phyloP scores from a whole-genome alignment of 768 basidiomycete species.

The Suillus lakei region DNA sequence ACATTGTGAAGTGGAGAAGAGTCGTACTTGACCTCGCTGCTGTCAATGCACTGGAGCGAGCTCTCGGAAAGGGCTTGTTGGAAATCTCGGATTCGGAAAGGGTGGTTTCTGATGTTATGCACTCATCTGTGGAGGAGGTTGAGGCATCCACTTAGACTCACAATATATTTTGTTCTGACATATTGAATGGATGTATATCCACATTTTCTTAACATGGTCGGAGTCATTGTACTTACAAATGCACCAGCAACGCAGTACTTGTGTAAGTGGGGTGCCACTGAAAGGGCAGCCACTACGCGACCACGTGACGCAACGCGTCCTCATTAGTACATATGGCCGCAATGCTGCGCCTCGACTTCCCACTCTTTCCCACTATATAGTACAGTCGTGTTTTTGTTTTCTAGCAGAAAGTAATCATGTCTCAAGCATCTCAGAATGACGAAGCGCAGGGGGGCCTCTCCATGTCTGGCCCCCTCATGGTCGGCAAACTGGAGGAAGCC shows the following conservation, averaged over 20 bases:
- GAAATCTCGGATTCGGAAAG: conserved; percentile 8
- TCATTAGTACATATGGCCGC: conserved; percentile 6
- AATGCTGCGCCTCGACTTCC: not conserved
- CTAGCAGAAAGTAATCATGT: conserved; percentile 23
- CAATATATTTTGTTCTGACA: not conserved
- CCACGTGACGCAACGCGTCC: conserved; percentile 39
- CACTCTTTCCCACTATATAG: not conserved
- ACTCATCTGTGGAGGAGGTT: not conserved
- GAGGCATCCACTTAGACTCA: conserved; percentile 3
- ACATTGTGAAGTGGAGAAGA: conserved; percentile 82
- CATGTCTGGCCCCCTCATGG: conserved; percentile 81
- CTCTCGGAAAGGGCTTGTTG: conserved; percentile 48
- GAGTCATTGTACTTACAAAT: not conserved
- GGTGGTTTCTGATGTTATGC: conserved; percentile 12
- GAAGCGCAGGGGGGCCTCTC: conserved; percentile 57
- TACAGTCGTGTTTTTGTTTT: not conserved
- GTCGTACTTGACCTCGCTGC: conserved; percentile 82
- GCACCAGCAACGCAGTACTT: not conserved
- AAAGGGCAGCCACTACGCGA: conserved; percentile 17
- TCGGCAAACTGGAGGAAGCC: conserved; percentile 84
- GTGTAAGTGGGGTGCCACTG: too few relatives aligned
- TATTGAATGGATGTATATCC: not conserved
- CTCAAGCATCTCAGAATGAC: conserved; percentile 56
- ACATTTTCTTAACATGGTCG: not conserved
- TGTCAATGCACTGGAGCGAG: conserved; percentile 76